Evolutionary conservation across 2,329 filamentous ascomycete genomes (phyloP).

Genomic region (Stenocarpella maydis): DNA sequence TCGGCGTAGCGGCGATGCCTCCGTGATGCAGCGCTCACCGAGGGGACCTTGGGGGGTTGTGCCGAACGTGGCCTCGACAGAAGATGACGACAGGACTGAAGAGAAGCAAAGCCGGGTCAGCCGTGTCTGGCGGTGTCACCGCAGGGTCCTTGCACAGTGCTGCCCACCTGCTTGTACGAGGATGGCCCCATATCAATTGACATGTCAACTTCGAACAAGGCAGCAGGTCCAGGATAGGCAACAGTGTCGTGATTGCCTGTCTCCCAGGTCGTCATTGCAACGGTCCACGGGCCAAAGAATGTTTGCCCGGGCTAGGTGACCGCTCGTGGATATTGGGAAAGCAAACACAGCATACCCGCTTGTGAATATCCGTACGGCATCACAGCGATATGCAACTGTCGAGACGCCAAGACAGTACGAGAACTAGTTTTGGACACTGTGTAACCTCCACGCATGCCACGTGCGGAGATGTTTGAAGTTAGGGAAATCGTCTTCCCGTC

Average conservation of each 20-base stretch:
- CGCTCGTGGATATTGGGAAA: slow-evolving; percentile 1
- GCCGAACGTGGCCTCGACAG: not conserved
- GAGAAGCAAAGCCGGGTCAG: slow-evolving; percentile 13
- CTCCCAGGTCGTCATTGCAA: slow-evolving; percentile 1
- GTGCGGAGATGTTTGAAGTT: slow-evolving; percentile 24
- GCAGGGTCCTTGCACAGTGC: slow-evolving; percentile 7
- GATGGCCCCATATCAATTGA: not conserved
- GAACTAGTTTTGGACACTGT: not conserved
- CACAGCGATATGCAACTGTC: slow-evolving; percentile 21
- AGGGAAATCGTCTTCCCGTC: slow-evolving; percentile 18
- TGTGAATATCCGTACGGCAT: not conserved
- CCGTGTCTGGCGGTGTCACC: slow-evolving; percentile 18
- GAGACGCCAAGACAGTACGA: slow-evolving; percentile 6
- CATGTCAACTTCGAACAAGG: slow-evolving; percentile 3
- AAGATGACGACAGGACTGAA: not conserved
- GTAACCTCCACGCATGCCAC: not conserved
- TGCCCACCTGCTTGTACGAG: not conserved
- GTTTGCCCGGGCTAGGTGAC: slow-evolving; percentile 4
- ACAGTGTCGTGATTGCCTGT: slow-evolving; percentile 14
- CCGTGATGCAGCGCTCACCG: not conserved
- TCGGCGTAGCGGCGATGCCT: slow-evolving; percentile 15
- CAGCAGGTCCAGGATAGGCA: slow-evolving; percentile 21
- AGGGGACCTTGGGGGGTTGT: not conserved
- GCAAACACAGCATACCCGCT: not conserved
- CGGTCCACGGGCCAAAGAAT: not conserved